Conservation (phyloP, 73 alveolate species). For the Symbiodinium natans region DNA sequence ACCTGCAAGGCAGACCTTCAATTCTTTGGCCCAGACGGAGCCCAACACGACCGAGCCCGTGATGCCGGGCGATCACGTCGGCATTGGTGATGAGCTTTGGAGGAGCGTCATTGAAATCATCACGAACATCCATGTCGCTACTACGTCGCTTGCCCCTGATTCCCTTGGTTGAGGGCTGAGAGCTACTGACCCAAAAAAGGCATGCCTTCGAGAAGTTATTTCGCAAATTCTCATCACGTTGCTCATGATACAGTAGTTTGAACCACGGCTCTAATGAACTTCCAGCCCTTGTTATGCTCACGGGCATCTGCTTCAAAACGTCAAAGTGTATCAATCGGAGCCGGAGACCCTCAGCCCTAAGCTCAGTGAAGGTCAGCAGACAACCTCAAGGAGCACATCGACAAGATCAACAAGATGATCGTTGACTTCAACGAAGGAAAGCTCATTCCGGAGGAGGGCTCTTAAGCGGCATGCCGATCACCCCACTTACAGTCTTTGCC, state of each 20-base stretch:
- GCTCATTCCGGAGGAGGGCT: slow-evolving; percentile 65
- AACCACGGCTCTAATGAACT: no score
- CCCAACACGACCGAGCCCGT: neutral
- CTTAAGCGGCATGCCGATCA: no score
- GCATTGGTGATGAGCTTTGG: slow-evolving; percentile 77
- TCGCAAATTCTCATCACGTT: no score
- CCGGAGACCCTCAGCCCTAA: no score
- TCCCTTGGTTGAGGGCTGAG: no score
- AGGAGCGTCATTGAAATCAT: slow-evolving; percentile 48
- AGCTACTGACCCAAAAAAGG: no score
- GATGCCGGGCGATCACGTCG: slow-evolving; percentile 90
- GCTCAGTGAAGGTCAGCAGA: slow-evolving; percentile 20
- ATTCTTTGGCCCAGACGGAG: slow-evolving; percentile 59
- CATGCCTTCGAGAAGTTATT: no score
- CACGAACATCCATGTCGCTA: slow-evolving; percentile 85
- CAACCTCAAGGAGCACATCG: slow-evolving; percentile 50
- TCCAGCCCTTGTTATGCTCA: no score
- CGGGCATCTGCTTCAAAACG: no score
- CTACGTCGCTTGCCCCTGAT: neutral
- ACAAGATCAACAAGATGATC: slow-evolving; percentile 71
- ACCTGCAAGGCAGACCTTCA: neutral
- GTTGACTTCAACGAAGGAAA: slow-evolving; percentile 88
- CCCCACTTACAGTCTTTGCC: neutral
- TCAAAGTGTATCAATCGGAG: no score
- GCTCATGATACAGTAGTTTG: no score